phyloP scores from a whole-genome alignment of 2,329 filamentous ascomycete genomes.

The Cadophora gregata region DNA sequence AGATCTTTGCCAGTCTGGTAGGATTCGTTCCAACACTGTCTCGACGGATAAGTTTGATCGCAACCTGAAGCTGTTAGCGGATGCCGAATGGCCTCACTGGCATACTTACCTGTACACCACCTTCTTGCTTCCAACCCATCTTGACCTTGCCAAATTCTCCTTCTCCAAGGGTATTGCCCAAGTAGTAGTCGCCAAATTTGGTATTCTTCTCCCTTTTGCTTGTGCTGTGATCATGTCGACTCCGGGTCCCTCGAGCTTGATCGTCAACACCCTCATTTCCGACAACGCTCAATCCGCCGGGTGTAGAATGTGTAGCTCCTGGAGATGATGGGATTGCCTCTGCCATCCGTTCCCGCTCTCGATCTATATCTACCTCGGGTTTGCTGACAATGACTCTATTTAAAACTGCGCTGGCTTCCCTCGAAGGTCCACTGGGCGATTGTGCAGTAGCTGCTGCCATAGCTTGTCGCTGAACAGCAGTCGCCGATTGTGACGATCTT shows the following conservation, averaged over 20 bases:
- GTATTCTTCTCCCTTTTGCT: slow-evolving; percentile 71
- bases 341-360: slow-evolving; percentile 72
- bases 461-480: slow-evolving; percentile 43
- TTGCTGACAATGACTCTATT: slow-evolving; percentile 79
- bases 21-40: slow-evolving; percentile 90
- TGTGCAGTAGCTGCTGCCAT: slow-evolving; percentile 53
- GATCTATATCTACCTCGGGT: slow-evolving; percentile 73
- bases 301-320: slow-evolving; percentile 51
- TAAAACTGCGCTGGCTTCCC: slow-evolving; percentile 80
- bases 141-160: slow-evolving; percentile 99
- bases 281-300: slow-evolving; percentile 54
- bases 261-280: slow-evolving; percentile 57
- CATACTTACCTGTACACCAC: slow-evolving; percentile 73
- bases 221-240: slow-evolving; percentile 61
- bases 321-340: slow-evolving; percentile 58
- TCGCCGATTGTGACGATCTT: slow-evolving; percentile 45
- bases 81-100: neutral
- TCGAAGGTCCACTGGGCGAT: slow-evolving; percentile 63
- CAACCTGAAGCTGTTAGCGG: slow-evolving; percentile 64
- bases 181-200: slow-evolving; percentile 93
- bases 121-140: slow-evolving; percentile 96
- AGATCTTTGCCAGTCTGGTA: slow-evolving; percentile 91
- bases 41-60: slow-evolving; percentile 95
- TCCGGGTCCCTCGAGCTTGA: slow-evolving; percentile 52
- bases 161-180: slow-evolving; percentile 95